phyloP scores from a whole-genome alignment of 441 rosid species.

The Corymbia citriodora region DNA sequence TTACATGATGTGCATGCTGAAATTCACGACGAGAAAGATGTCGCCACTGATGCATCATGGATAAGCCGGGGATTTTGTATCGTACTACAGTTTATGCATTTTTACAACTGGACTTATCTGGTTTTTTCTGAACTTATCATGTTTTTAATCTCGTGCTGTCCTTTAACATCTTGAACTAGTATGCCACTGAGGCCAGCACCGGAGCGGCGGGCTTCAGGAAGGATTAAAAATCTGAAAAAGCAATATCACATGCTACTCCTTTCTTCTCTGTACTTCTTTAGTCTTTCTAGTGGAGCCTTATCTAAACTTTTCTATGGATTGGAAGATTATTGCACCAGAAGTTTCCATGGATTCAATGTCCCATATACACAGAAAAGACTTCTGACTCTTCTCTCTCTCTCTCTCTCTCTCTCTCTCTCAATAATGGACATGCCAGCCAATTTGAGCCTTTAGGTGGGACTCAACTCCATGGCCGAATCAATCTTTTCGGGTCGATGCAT shows the following conservation, averaged over 20 bases:
- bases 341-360: background rate
- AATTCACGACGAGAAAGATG: background rate
- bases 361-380: background rate
- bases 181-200: background rate
- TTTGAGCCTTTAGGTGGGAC: conserved; percentile 34
- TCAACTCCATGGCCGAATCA: background rate
- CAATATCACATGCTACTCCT: background rate
- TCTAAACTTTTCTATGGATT: background rate
- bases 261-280: background rate
- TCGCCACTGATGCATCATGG: background rate
- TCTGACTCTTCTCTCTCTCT: background rate
- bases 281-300: background rate
- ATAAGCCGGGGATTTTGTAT: background rate
- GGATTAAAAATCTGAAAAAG: background rate
- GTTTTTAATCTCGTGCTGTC: background rate
- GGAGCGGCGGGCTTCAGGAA: background rate
- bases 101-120: background rate
- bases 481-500: conserved; percentile 11
- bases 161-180: background rate
- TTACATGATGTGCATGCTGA: background rate
- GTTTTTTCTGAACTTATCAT: background rate
- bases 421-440: conserved; percentile 23
- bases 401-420: conserved; percentile 8
- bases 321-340: background rate
- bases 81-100: background rate